Evolutionary conservation across 2,329 filamentous ascomycete species (phyloP).

Genomic region (Trichoderma semiorbis): DNA sequence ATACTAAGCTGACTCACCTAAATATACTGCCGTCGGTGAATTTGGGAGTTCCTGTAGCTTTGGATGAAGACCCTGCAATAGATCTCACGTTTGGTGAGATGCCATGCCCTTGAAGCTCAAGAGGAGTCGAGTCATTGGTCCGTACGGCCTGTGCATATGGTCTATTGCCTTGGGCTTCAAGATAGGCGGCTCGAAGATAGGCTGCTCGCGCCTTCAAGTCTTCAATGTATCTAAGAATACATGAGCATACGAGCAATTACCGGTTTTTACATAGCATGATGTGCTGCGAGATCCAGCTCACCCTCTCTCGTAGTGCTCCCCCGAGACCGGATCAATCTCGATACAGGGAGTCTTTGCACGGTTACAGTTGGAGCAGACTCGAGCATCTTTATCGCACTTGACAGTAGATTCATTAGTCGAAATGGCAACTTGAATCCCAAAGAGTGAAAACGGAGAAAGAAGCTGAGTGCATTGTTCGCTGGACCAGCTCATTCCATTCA

Average conservation of each 20-base stretch:
- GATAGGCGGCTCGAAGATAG: neutral
- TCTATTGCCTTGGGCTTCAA: neutral
- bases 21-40: constrained; percentile 16
- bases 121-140: neutral
- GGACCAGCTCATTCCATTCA: neutral
- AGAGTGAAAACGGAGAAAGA: neutral
- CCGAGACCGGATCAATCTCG: constrained; percentile 11
- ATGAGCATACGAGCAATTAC: neutral
- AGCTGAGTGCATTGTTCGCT: neutral
- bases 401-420: neutral
- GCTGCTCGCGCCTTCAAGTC: constrained; percentile 4
- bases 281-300: neutral
- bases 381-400: constrained; percentile 13
- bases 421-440: neutral
- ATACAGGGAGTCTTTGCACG: constrained; percentile 5
- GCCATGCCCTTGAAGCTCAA: neutral
- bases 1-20: neutral
- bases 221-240: constrained; percentile 5
- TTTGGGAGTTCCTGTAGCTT: neutral
- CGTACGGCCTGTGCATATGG: neutral
- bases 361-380: constrained; percentile 12
- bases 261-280: neutral
- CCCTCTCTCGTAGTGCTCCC: constrained; percentile 17
- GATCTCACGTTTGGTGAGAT: neutral
- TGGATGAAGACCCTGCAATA: neutral